Conservation (phyloP, 108 stramenopile species). For the Fistulifera pelliculosa region DNA sequence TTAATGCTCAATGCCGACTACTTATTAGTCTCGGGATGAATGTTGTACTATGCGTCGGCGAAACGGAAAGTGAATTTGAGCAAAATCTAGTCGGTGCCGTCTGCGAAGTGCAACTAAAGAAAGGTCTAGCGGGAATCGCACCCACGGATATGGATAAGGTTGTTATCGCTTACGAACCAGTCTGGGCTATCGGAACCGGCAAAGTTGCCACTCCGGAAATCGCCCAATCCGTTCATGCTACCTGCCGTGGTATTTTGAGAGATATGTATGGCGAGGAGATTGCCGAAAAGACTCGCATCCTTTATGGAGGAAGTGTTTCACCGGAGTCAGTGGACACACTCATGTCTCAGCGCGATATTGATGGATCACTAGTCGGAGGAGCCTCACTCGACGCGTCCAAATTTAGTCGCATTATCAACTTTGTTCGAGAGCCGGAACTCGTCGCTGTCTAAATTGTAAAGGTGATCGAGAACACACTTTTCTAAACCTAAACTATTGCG, state of each 20-base stretch:
- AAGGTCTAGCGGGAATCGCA: slow-evolving; percentile 71
- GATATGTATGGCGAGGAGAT: slow-evolving; percentile 73
- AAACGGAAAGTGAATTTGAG: slow-evolving; percentile 88
- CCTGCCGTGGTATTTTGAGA: slow-evolving; percentile 64
- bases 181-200: slow-evolving; percentile 87
- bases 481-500: no score
- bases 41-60: slow-evolving; percentile 96
- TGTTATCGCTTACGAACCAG: slow-evolving; percentile 93
- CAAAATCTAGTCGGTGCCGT: slow-evolving; percentile 85
- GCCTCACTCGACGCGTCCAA: slow-evolving; percentile 81
- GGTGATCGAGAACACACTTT: no score
- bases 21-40: slow-evolving; percentile 84
- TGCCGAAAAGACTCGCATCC: slow-evolving; percentile 71
- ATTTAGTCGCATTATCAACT: slow-evolving; percentile 91
- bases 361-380: slow-evolving; percentile 95
- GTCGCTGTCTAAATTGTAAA: no score
- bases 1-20: slow-evolving; percentile 85
- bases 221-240: slow-evolving; percentile 66
- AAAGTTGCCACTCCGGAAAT: slow-evolving; percentile 28
- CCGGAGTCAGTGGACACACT: slow-evolving; percentile 90
- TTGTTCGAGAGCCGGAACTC: slow-evolving; percentile 3
- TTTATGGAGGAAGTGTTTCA: slow-evolving; percentile 91
- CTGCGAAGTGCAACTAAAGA: slow-evolving; percentile 84
- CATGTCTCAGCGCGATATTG: slow-evolving; percentile 89
- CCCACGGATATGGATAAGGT: slow-evolving; percentile 79